Conservation (phyloP, 495 filamentous ascomycete species). For the Evansstolkia leycettana region DNA sequence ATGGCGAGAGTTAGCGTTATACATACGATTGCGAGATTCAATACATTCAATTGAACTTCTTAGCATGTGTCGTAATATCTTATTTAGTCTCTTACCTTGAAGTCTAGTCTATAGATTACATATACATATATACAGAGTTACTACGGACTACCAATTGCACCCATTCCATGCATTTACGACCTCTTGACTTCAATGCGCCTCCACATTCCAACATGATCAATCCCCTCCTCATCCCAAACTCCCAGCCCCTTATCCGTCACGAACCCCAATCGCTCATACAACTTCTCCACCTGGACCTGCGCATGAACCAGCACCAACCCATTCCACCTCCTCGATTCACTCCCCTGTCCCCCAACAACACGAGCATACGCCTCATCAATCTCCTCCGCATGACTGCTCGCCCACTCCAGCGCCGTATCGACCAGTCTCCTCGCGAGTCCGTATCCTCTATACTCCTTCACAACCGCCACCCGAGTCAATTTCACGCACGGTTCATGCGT, state of each 20-base stretch:
- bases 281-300: slow-evolving; percentile 44
- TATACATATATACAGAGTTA: too few relatives aligned
- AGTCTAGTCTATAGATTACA: too few relatives aligned
- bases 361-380: slow-evolving; percentile 20
- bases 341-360: slow-evolving; percentile 26
- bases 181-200: slow-evolving; percentile 16
- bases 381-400: slow-evolving; percentile 36
- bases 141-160: background rate
- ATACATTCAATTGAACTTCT: too few relatives aligned
- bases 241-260: slow-evolving; percentile 56
- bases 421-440: slow-evolving; percentile 53
- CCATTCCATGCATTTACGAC: background rate
- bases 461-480: slow-evolving; percentile 61
- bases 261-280: slow-evolving; percentile 61
- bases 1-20: background rate
- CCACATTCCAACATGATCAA: slow-evolving; percentile 77
- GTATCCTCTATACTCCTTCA: slow-evolving; percentile 46
- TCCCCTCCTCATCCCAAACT: slow-evolving; percentile 72
- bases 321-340: slow-evolving; percentile 46
- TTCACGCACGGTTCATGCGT: slow-evolving; percentile 63
- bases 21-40: background rate
- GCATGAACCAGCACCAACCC: slow-evolving; percentile 68
- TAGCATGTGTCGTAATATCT: too few relatives aligned
- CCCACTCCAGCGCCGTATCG: slow-evolving; percentile 49
- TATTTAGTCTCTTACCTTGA: too few relatives aligned